Conservation (phyloP, 2,329 filamentous ascomycete species). For the Diaporthe sp. region DNA sequence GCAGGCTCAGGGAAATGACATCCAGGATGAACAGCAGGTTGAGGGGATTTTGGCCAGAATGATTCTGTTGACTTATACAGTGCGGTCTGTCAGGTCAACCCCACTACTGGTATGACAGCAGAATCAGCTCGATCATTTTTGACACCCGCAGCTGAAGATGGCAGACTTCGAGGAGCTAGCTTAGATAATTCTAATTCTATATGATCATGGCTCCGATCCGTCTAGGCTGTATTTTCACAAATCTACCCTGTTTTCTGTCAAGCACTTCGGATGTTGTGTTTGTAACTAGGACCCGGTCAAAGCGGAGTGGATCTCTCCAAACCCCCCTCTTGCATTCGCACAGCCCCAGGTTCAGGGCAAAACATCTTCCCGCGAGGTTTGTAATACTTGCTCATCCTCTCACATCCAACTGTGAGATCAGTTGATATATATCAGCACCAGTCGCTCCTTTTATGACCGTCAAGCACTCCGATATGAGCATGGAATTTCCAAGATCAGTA, state of each 20-base stretch:
- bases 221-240: neutral
- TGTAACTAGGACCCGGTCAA: neutral
- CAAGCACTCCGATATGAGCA: neutral
- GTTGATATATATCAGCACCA: too few species aligned
- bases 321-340: neutral
- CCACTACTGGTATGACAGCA: neutral
- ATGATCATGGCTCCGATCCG: neutral
- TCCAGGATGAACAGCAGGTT: neutral
- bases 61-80: neutral
- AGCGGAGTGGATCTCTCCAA: neutral
- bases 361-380: neutral
- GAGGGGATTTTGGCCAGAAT: neutral
- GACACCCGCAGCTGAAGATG: neutral
- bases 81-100: neutral
- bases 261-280: neutral
- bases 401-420: neutral
- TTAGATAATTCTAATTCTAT: neutral
- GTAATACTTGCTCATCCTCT: neutral
- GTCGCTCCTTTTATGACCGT: neutral
- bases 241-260: neutral
- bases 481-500: neutral
- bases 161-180: neutral
- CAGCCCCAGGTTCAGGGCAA: neutral
- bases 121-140: neutral
- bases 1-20: neutral